Evolutionary conservation across 441 rosid species (phyloP).

Genomic region (Hura crepitans): DNA sequence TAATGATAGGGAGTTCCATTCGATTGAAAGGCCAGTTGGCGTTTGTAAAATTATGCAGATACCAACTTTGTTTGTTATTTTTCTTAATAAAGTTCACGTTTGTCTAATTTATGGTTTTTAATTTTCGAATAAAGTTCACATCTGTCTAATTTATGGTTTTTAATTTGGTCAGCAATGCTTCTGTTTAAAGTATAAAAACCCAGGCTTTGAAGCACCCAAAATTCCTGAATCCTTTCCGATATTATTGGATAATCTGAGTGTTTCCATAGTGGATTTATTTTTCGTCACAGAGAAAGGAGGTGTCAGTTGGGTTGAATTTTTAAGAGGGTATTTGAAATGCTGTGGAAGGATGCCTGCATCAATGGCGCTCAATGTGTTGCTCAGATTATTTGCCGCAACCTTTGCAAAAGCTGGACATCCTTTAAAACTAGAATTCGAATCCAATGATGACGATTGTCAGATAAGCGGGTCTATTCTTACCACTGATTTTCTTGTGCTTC

Average conservation of each 20-base stretch:
- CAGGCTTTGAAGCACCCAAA: conserved; percentile 37
- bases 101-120: not conserved
- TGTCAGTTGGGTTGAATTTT: conserved; percentile 65
- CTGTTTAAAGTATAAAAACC: conserved; percentile 35
- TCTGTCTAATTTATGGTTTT: not conserved
- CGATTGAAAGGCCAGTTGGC: not conserved
- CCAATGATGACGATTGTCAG: conserved; percentile 57
- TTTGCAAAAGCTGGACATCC: conserved; percentile 42
- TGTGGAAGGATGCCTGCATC: conserved; percentile 78
- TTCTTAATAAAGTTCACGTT: not conserved
- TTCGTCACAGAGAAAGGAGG: conserved; percentile 51
- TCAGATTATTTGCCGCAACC: conserved; percentile 46
- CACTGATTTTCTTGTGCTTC: conserved; percentile 47
- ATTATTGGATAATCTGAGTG: conserved; percentile 52
- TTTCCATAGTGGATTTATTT: conserved; percentile 56
- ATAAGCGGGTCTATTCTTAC: conserved; percentile 51
- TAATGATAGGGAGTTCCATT: not conserved
- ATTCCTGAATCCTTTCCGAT: conserved; percentile 41
- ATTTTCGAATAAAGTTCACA: not conserved
- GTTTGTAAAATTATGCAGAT: not conserved
- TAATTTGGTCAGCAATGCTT: conserved; percentile 54
- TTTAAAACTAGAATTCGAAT: conserved; percentile 58
- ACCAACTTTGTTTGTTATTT: not conserved
- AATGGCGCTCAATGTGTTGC: conserved; percentile 41
- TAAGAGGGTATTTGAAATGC: conserved; percentile 65